A percentile compares a stretch with the other conserved stretches of the same genome.
These are phyloP conservation scores for Amphicarpaea edgeworthii DNA, from an alignment of 306 rosid species.

Conservation along the genomic window DNA sequence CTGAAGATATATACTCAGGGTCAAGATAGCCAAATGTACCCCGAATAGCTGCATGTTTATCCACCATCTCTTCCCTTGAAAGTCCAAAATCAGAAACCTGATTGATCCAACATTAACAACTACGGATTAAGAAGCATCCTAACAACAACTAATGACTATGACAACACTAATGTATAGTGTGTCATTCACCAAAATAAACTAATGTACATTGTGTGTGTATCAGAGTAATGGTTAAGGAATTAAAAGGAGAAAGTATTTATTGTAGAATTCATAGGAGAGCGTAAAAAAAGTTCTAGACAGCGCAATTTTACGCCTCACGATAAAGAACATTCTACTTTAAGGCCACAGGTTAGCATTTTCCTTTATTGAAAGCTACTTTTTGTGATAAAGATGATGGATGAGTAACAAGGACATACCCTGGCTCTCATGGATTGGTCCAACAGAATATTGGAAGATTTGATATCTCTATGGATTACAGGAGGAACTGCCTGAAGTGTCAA, in stretches of 20 bases:
- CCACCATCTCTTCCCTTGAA: constrained; percentile 87
- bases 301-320: too few species aligned
- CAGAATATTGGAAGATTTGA: constrained; percentile 79
- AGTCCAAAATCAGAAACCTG: constrained; percentile 94
- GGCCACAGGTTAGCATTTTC: too few species aligned
- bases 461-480: constrained; percentile 81
- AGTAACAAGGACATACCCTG: constrained; percentile 58
- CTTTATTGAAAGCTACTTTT: neutral
- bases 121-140: constrained; percentile 12
- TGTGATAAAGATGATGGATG: neutral
- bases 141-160: neutral
- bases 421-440: constrained; percentile 84
- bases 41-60: constrained; percentile 67
- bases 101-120: constrained; percentile 38
- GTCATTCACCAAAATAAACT: neutral
- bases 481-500: constrained; percentile 75
- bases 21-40: constrained; percentile 91
- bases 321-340: too few species aligned
- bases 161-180: neutral
- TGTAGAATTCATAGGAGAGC: too few species aligned
- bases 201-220: neutral
- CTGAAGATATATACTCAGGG: constrained; percentile 79
- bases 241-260: too few species aligned
- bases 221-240: too few species aligned
- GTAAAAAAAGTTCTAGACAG: too few species aligned